Evolutionary conservation across 2,329 filamentous ascomycete genomes (phyloP).

Genomic region (Colletotrichum horii): DNA sequence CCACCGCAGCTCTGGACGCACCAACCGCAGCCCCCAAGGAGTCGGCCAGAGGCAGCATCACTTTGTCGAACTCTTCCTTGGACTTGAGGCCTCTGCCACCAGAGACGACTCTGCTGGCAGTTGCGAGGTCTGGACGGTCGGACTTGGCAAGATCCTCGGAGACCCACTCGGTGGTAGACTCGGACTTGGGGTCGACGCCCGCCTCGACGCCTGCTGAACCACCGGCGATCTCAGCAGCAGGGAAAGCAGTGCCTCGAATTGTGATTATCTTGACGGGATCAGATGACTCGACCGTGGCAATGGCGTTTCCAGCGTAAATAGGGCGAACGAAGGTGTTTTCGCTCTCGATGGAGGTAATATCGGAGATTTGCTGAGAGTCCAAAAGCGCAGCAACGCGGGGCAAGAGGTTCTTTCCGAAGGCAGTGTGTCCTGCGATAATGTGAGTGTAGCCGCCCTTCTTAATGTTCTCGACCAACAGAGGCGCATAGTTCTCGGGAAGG

Average conservation of each 20-base stretch:
- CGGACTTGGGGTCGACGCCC: conserved; percentile 81
- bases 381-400: conserved; percentile 90
- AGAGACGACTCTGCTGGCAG: conserved; percentile 88
- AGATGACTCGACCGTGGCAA: conserved; percentile 90
- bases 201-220: conserved; percentile 80
- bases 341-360: conserved; percentile 84
- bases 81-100: conserved; percentile 95
- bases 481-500: conserved; percentile 92
- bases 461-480: conserved; percentile 92
- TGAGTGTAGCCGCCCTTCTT: conserved; percentile 95
- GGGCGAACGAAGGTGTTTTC: conserved; percentile 96
- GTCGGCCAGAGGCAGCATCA: conserved; percentile 93
- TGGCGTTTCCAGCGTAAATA: conserved; percentile 97
- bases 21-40: conserved; percentile 94
- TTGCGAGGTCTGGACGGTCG: conserved; percentile 90
- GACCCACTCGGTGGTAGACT: conserved; percentile 82
- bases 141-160: conserved; percentile 93
- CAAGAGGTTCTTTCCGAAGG: conserved; percentile 95
- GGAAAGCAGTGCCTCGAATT: conserved; percentile 90
- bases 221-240: conserved; percentile 72
- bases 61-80: conserved; percentile 93
- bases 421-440: conserved; percentile 87
- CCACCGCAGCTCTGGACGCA: conserved; percentile 91
- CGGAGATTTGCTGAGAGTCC: conserved; percentile 91
- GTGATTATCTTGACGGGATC: conserved; percentile 90